Base-by-base conservation (phyloP, 495 filamentous ascomycete genomes). In the Podospora tetraspora region DNA sequence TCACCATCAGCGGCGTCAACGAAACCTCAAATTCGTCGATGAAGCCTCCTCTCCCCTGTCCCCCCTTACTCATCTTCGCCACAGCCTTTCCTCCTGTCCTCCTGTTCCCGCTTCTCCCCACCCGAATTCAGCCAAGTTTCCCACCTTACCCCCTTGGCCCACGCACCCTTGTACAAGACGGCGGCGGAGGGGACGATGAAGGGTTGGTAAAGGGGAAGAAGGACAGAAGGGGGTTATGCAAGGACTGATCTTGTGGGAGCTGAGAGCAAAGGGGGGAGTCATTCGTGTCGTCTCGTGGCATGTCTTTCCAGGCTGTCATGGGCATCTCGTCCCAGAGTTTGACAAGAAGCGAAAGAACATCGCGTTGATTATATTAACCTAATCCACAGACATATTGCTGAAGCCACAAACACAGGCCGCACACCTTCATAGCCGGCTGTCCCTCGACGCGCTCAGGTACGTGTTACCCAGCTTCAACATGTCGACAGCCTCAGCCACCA, bases 401-500 rank as follows among this genome's bases (percentile, higher is more conserved):
- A 34, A 61, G 19, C 3, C 23, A 57, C 37, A 65, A 24, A 21
- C 23, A 25, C 2, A 52, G 3, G 19, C 25, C 27, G 12, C 6
- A 3, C 34, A 19, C 21, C 3, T 30, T 76, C 62, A 87, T 59
- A 86, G 71, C 72, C 79, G 83, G 69, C 81, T 84, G 24, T 52
- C 63, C 67, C 71, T 81, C 23, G 56, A 64, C 21, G 68, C 78
- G 22, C 77, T 72, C 24, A 87, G 57, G 75, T 86, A 90, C 32
- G 71, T 74, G 52, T 80, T 75, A 0, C 84, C 87, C n/a, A 80
- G 66, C 78, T 81, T 87, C 66, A 97, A 75, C 79, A 90, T 84
- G 10, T 84, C 83, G 22, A 92, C 86, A 3, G 93, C 92, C 79
- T 94, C 89, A 43, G 78, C 75, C n/a, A 96, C 90, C 90, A 97